Base-by-base conservation (phyloP, 2,329 filamentous ascomycete genomes). In the Taxawa tesnikishii region DNA sequence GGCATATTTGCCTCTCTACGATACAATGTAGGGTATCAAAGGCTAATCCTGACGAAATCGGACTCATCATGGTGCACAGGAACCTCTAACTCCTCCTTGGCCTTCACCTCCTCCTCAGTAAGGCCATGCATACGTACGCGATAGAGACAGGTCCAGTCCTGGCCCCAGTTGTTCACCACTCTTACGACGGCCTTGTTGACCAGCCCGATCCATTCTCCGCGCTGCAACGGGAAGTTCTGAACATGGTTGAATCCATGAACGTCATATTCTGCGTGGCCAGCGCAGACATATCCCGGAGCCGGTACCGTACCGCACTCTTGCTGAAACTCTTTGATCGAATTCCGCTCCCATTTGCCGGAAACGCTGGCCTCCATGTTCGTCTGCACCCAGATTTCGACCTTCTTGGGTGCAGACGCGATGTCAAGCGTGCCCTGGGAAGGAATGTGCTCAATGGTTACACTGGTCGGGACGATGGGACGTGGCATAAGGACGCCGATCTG, bases 401-500 rank as follows among this genome's bases (percentile, higher is more conserved):
- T 46, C 29, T 51, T 48, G 1, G 63, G 63, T 3, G 63, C 62
- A 19, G 51, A 50, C 15, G 30, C 37, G 26, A 60, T 54, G 39
- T 63, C 52, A 15, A 54, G 48, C 1, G 57, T 54, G 31, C 51
- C 58, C 15, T 38, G 43, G 37, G 49, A 46, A 5, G 59, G 59
- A 15, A 64, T 48, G 43, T 67, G 62, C 42, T 67, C 63, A 30
- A 67, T 46, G n/a, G 56, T 57, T 33, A 67, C 35, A 19, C 54
- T 46, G 4, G 45, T 47, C 2, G 62, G 60, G 30, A 43, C 50
- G 34, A 66, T 50, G 2, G 43, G 42, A 5, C 49, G 44, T 4
- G 47, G 38, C 11, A 63, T 47, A 10, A 46, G 36, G 12, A 92
- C 70, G 6, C 70, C 71, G 11, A 96, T 60, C 32, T 74, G 70